phyloP scores from a whole-genome alignment of 495 filamentous ascomycete species.

The Penicillium bialowiezense region DNA sequence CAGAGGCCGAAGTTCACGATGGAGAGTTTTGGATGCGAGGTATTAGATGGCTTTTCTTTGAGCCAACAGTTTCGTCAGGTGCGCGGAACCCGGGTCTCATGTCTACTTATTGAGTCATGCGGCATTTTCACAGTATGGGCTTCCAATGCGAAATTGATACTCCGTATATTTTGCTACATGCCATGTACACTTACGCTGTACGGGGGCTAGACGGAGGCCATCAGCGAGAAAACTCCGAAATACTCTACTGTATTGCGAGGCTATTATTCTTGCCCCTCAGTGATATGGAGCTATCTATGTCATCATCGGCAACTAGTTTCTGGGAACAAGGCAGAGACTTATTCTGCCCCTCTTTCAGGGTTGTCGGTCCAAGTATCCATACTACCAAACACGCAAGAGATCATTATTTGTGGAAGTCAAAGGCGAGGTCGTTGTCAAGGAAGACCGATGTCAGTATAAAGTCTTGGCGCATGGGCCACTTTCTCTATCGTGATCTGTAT shows the following conservation, averaged over 20 bases:
- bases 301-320: background rate
- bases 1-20: background rate
- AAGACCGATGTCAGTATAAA: conserved; percentile 1
- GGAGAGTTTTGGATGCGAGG: background rate
- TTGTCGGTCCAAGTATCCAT: no score
- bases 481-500: conserved; percentile 1
- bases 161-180: no score
- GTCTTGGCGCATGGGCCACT: conserved; percentile 1
- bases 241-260: conserved; percentile 1
- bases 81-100: background rate
- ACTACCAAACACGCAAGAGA: no score
- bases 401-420: background rate
- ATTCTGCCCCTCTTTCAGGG: background rate
- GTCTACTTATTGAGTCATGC: background rate
- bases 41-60: background rate
- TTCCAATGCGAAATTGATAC: background rate
- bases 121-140: background rate
- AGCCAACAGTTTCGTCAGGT: background rate
- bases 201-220: conserved; percentile 5
- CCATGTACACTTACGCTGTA: no score
- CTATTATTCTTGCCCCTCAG: conserved; percentile 1
- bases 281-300: background rate
- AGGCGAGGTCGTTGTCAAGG: background rate
- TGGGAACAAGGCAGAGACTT: background rate
- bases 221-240: background rate